Percentiles rank a stretch among this genome's conserved stretches.
These are phyloP conservation scores for Phytophthora macrochlamydospora DNA, from an alignment of 352 stramenopile genomes.

Conservation along the genomic window DNA sequence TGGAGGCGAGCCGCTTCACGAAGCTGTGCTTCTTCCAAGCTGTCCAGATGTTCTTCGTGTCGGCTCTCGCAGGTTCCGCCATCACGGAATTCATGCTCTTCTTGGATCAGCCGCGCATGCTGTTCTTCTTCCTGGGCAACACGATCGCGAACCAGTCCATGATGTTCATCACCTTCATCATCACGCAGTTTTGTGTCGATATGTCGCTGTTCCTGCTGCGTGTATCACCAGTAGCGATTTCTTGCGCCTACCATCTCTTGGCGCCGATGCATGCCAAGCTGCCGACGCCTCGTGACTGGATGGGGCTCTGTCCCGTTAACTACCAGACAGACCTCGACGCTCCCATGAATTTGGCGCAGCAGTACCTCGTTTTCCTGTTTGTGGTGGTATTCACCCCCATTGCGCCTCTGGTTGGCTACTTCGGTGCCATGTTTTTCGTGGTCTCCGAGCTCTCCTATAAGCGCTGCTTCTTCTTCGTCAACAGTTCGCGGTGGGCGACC, in stretches of 20 bases:
- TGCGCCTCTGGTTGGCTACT: slow-evolving; percentile 70
- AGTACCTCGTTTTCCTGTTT: slow-evolving; percentile 78
- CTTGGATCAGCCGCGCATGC: slow-evolving; percentile 64
- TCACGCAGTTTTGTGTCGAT: slow-evolving; percentile 71
- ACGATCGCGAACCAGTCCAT: slow-evolving; percentile 79
- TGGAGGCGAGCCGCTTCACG: slow-evolving; percentile 72
- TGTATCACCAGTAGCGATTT: slow-evolving; percentile 51
- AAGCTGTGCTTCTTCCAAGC: slow-evolving; percentile 83
- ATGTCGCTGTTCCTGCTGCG: slow-evolving; percentile 69
- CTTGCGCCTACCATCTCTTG: slow-evolving; percentile 45
- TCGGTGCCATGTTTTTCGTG: slow-evolving; percentile 67
- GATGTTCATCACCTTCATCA: slow-evolving; percentile 83
- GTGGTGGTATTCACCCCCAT: slow-evolving; percentile 77
- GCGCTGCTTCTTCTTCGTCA: slow-evolving; percentile 73
- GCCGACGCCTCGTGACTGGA: slow-evolving; percentile 52
- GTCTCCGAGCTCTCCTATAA: slow-evolving; percentile 75
- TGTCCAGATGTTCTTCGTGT: slow-evolving; percentile 87
- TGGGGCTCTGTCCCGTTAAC: slow-evolving; percentile 60
- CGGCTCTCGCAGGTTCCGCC: slow-evolving; percentile 66
- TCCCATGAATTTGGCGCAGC: slow-evolving; percentile 62
- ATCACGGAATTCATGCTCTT: slow-evolving; percentile 62
- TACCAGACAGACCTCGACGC: slow-evolving; percentile 59
- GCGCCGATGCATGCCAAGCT: slow-evolving; percentile 61
- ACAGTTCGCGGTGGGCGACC: slow-evolving; percentile 56
- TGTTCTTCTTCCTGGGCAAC: slow-evolving; percentile 74